Conservation (phyloP, 306 rosid genomes). For the Cercis canadensis region DNA sequence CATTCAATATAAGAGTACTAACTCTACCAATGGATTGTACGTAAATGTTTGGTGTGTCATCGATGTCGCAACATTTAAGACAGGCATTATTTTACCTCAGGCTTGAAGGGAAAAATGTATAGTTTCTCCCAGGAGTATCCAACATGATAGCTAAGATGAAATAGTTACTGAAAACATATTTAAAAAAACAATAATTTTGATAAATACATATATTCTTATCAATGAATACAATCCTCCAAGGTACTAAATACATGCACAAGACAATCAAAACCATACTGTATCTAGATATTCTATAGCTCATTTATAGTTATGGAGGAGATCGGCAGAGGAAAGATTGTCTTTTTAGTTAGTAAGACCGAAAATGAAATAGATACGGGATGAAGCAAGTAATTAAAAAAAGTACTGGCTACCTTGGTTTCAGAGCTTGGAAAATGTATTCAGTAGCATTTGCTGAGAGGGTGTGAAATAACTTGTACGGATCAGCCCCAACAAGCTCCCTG, state of each 20-base stretch:
- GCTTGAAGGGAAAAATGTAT: not conserved
- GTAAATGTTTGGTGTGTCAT: not conserved
- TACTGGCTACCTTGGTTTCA: slow-evolving; percentile 67
- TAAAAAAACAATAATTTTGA: not conserved
- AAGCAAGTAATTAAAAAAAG: slow-evolving; percentile 25
- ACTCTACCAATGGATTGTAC: slow-evolving; percentile 2
- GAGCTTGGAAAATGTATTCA: slow-evolving; percentile 69
- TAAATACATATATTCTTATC: not conserved
- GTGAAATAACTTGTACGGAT: slow-evolving; percentile 51
- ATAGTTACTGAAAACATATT: not conserved
- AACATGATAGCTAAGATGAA: not conserved
- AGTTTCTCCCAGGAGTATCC: not conserved
- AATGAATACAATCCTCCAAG: not conserved
- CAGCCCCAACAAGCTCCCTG: slow-evolving; percentile 55
- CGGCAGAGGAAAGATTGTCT: not conserved
- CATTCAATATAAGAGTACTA: slow-evolving; percentile 16
- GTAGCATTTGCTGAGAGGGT: slow-evolving; percentile 68
- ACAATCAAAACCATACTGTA: not conserved
- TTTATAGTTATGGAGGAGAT: not conserved
- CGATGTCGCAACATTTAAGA: not conserved
- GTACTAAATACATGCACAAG: not conserved
- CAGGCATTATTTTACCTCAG: not conserved
- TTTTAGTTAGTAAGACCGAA: not conserved
- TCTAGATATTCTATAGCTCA: not conserved
- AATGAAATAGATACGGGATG: not conserved